Conservation (phyloP, 257 asterid species). For the Galeopsis tetrahit region DNA sequence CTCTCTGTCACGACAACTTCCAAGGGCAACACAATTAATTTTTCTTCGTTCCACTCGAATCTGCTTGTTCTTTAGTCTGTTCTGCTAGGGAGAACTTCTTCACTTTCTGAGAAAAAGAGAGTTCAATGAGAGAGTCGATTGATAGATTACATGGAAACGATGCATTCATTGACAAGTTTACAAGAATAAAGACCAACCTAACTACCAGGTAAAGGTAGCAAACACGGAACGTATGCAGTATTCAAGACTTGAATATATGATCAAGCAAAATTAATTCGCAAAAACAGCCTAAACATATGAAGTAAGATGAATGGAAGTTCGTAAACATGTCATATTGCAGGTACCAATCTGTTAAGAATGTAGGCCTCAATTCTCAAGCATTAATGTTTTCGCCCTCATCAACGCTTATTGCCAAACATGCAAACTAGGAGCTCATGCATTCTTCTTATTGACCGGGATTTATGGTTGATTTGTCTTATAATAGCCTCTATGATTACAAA, state of each 20-base stretch:
- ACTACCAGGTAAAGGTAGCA: neutral
- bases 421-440: neutral
- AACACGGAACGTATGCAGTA: neutral
- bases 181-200: neutral
- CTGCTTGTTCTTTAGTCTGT: slow-evolving; percentile 35
- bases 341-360: neutral
- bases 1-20: neutral
- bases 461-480: neutral
- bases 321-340: neutral
- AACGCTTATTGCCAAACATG: neutral
- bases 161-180: neutral
- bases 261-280: neutral
- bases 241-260: slow-evolving; percentile 13
- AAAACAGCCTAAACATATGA: neutral
- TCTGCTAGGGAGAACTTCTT: slow-evolving; percentile 60
- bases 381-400: neutral
- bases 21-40: slow-evolving; percentile 25
- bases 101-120: slow-evolving; percentile 50
- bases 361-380: neutral
- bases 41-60: slow-evolving; percentile 42
- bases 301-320: neutral
- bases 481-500: neutral
- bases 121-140: neutral
- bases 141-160: neutral
- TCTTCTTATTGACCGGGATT: neutral